These are phyloP conservation scores for Pilatotrama ljubarskyi DNA, from an alignment of 768 basidiomycete genomes.

Conservation along the genomic window DNA sequence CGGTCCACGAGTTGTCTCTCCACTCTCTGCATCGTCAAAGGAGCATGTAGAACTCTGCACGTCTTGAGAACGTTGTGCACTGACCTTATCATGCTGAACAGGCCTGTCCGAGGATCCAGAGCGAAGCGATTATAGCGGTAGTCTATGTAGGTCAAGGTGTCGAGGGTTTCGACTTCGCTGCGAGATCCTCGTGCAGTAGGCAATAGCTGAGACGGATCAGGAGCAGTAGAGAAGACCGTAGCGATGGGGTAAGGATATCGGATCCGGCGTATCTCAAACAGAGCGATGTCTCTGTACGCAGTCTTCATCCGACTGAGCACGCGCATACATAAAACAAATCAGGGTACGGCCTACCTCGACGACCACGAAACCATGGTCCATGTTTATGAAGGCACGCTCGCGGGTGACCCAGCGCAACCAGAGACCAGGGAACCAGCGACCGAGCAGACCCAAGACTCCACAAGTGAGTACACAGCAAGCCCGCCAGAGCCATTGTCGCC, in stretches of 20 bases:
- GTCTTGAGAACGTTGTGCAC: conserved; percentile 19
- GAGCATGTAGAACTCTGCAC: neutral
- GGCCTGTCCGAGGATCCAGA: conserved; percentile 78
- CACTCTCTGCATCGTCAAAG: conserved; percentile 67
- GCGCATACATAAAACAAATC: neutral
- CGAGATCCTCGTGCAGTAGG: conserved; percentile 22
- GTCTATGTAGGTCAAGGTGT: conserved; percentile 69
- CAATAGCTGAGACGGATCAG: conserved; percentile 18
- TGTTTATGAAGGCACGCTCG: conserved; percentile 80
- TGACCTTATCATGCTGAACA: conserved; percentile 81
- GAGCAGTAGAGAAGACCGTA: conserved; percentile 65
- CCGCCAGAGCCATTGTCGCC: conserved; percentile 72
- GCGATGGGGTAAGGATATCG: conserved; percentile 76
- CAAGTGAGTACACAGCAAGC: conserved; percentile 62
- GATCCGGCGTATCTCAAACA: conserved; percentile 70
- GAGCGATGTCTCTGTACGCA: conserved; percentile 75
- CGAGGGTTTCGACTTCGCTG: conserved; percentile 39
- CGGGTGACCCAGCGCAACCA: conserved; percentile 89
- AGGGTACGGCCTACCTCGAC: conserved; percentile 69
- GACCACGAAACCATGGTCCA: conserved; percentile 73
- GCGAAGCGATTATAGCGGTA: conserved; percentile 93
- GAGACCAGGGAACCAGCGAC: conserved; percentile 89
- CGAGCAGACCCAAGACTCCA: conserved; percentile 76
- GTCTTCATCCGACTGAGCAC: conserved; percentile 53
- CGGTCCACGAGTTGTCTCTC: conserved; percentile 79